Evolutionary conservation across 148 eudicot genomes (phyloP).

Genomic region (Chenopodium suecicum): DNA sequence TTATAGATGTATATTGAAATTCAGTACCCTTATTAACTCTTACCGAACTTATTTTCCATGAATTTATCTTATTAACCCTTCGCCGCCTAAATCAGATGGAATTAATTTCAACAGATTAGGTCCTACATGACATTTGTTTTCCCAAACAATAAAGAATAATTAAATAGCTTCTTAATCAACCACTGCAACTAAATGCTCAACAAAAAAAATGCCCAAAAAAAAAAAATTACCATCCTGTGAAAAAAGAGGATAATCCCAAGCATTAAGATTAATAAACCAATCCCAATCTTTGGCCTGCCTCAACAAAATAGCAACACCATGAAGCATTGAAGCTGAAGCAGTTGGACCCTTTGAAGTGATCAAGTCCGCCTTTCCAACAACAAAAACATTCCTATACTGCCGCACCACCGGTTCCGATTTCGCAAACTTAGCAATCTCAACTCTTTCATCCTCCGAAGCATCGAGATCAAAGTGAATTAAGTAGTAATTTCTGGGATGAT

Average conservation of each 20-base stretch:
- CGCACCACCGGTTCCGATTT: conserved; percentile 37
- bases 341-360: conserved; percentile 80
- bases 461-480: conserved; percentile 73
- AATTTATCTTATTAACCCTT: too few relatives aligned
- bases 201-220: too few relatives aligned
- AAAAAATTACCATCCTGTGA: conserved; percentile 34
- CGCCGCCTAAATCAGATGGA: too few relatives aligned
- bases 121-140: too few relatives aligned
- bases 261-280: conserved; percentile 88
- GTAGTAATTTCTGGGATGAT: conserved; percentile 82
- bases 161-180: too few relatives aligned
- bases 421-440: conserved; percentile 57
- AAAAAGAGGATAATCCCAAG: conserved; percentile 87
- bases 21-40: too few relatives aligned
- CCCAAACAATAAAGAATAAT: too few relatives aligned
- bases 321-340: conserved; percentile 50
- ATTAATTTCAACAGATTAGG: too few relatives aligned
- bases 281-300: conserved; percentile 65
- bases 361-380: conserved; percentile 70
- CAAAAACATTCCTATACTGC: conserved; percentile 57
- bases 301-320: conserved; percentile 64
- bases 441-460: conserved; percentile 59
- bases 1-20: too few relatives aligned
- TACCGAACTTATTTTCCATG: too few relatives aligned
- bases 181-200: too few relatives aligned